Evolutionary conservation across 1,139 yeast genomes (phyloP).

Genomic region (Suhomyces chickasaworum): DNA sequence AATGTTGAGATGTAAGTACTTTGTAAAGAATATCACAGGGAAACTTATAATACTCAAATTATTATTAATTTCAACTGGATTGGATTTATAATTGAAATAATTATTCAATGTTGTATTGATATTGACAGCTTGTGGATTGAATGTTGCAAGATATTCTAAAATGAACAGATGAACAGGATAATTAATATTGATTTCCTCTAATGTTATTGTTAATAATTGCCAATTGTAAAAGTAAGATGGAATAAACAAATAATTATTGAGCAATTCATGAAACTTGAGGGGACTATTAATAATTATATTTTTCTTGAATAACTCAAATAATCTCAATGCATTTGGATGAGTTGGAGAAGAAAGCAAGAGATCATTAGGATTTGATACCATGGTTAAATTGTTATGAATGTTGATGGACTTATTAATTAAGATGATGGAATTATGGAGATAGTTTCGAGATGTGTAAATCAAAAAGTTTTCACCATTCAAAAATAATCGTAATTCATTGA

Average conservation of each 20-base stretch:
- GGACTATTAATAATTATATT: constrained; percentile 49
- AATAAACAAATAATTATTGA: constrained; percentile 43
- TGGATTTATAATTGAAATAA: constrained; percentile 18
- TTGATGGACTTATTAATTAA: constrained; percentile 45
- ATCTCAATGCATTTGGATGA: constrained; percentile 12
- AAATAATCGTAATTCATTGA: constrained; percentile 46
- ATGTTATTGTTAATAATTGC: constrained; percentile 40
- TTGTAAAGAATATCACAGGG: constrained; percentile 45
- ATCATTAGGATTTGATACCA: constrained; percentile 11
- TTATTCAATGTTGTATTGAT: constrained; percentile 17
- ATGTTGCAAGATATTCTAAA: constrained; percentile 13
- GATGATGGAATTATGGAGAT: constrained; percentile 50
- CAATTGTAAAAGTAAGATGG: constrained; percentile 43
- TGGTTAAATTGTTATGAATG: constrained; percentile 15
- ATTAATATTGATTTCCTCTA: constrained; percentile 34
- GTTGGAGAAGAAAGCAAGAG: constrained; percentile 8
- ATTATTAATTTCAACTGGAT: constrained; percentile 26
- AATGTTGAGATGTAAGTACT: constrained; percentile 25
- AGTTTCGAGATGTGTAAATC: constrained; percentile 41
- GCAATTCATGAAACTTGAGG: constrained; percentile 44
- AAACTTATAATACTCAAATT: constrained; percentile 39
- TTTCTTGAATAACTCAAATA: constrained; percentile 45
- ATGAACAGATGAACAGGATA: constrained; percentile 15
- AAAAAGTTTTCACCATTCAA: constrained; percentile 32
- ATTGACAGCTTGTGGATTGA: constrained; percentile 23